Base-by-base conservation (phyloP, 2,329 filamentous ascomycete genomes). In the Clarireedia homoeocarpa region DNA sequence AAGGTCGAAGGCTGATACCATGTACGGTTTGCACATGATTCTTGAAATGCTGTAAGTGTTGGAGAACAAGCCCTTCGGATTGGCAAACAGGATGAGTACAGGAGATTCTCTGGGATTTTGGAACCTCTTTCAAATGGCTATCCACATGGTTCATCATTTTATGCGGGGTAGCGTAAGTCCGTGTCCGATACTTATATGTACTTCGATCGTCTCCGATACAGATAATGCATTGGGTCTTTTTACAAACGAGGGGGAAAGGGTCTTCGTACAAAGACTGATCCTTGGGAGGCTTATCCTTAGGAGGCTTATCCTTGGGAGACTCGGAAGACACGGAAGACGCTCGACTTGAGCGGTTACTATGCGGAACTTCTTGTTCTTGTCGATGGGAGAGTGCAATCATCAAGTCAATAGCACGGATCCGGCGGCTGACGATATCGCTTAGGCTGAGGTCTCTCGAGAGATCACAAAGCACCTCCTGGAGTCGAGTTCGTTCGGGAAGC, bases 141-240 rank as follows among this genome's bases (percentile, higher is more conserved):
- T n/a, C n/a, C n/a, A n/a, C n/a, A n/a, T n/a, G n/a, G n/a, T n/a
- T n/a, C n/a, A n/a, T n/a, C n/a, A n/a, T n/a, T n/a, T n/a, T n/a
- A n/a, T n/a, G n/a, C n/a, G n/a, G n/a, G n/a, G n/a, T n/a, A 6
- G 26, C 17, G 5, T 44, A 53, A 47, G 10, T 53, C 20, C 12
- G 14, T 38, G 17, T 47, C 17, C 40, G 51, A 44, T 53, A 52
- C 5, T 53, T 10, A 27, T 17, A 46, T 24, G 14, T 47, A n/a
- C 5, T 39, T 39, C 30, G 30, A 47, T 24, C 6, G 7, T 53
- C 42, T 23, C 42, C 17, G 4, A 53, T 36, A 47, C 42, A 45
- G 4, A 45, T 47, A 47, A 53, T 53, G 6, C 7, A 47, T 39
- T 53, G 20, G 51, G 30, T 53, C 27, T 53, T 53, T 20, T 53